Evolutionary conservation across 2,329 filamentous ascomycete species (phyloP).

Genomic region (Aschersonia sp.): DNA sequence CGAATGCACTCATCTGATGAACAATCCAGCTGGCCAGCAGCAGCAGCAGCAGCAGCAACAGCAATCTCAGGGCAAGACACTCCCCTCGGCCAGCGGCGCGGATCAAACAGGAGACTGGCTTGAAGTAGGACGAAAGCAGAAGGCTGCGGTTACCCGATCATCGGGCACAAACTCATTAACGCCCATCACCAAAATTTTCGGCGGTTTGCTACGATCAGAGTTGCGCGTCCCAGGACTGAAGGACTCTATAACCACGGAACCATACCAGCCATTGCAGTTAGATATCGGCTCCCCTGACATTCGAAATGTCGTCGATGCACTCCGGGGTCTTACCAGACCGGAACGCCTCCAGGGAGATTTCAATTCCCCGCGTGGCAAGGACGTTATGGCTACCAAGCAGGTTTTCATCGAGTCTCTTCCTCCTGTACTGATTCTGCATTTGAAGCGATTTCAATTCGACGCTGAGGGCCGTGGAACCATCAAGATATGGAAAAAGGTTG

Average conservation of each 20-base stretch:
- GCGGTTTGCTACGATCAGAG: slow-evolving; percentile 80
- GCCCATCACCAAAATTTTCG: slow-evolving; percentile 88
- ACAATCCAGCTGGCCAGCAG: slow-evolving; percentile 25
- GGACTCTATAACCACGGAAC: slow-evolving; percentile 80
- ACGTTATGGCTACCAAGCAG: slow-evolving; percentile 76
- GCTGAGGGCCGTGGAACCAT: slow-evolving; percentile 65
- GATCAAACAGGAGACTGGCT: slow-evolving; percentile 51
- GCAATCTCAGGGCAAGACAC: slow-evolving; percentile 14
- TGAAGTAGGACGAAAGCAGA: slow-evolving; percentile 88
- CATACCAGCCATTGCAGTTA: slow-evolving; percentile 85
- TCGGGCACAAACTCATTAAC: slow-evolving; percentile 65
- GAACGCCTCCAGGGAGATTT: slow-evolving; percentile 81
- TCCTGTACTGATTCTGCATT: slow-evolving; percentile 80
- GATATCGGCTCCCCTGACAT: slow-evolving; percentile 83
- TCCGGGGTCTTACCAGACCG: slow-evolving; percentile 69
- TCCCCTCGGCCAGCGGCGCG: slow-evolving; percentile 12
- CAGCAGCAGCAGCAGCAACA: slow-evolving; percentile 20
- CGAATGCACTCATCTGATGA: slow-evolving; percentile 69
- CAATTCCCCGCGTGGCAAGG: slow-evolving; percentile 60
- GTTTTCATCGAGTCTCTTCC: slow-evolving; percentile 86
- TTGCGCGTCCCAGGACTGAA: slow-evolving; percentile 76
- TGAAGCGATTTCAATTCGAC: slow-evolving; percentile 97
- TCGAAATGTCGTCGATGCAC: slow-evolving; percentile 80
- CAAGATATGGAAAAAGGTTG: slow-evolving; percentile 98
- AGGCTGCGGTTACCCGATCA: slow-evolving; percentile 69